These are phyloP conservation scores for Bolboschoenus planiculmis DNA, from an alignment of 176 grass and related monocot genomes.

Conservation along the genomic window DNA sequence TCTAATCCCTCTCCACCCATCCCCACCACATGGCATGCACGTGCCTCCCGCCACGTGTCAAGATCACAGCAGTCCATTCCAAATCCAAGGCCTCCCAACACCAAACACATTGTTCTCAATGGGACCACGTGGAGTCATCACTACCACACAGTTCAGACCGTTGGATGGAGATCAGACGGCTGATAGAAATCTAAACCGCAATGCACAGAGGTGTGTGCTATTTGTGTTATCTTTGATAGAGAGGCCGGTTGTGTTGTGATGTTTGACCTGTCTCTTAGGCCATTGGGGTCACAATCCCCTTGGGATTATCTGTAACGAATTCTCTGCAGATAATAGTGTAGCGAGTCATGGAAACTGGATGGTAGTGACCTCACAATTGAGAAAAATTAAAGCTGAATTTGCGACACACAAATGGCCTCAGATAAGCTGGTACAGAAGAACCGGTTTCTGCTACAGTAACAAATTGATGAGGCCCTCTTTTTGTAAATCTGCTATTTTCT, in stretches of 20 bases:
- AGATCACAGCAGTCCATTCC: not conserved
- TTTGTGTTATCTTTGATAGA: not conserved
- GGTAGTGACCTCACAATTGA: not conserved
- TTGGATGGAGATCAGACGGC: not conserved
- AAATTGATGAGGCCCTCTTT: conserved; percentile 12
- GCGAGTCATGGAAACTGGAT: not conserved
- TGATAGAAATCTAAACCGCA: not conserved
- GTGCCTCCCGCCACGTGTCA: not conserved
- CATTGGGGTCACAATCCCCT: conserved; percentile 8
- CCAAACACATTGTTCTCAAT: not conserved
- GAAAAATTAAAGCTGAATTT: not conserved
- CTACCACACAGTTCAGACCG: not conserved
- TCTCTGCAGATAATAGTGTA: not conserved
- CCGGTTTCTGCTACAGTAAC: not conserved
- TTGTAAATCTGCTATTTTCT: not conserved
- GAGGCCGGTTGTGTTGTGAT: not conserved
- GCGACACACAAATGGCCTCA: not conserved
- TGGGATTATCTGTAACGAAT: not conserved
- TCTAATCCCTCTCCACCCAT: not conserved
- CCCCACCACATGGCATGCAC: conserved; percentile 17
- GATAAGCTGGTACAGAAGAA: not conserved
- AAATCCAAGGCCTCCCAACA: not conserved
- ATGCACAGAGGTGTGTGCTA: not conserved
- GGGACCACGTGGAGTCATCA: conserved; percentile 4
- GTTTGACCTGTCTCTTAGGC: conserved; percentile 8